Percentiles rank a stretch among this genome's conserved stretches.
Conservation (phyloP, 768 basidiomycete genomes). For the Agaricus sinodeliciosus region DNA sequence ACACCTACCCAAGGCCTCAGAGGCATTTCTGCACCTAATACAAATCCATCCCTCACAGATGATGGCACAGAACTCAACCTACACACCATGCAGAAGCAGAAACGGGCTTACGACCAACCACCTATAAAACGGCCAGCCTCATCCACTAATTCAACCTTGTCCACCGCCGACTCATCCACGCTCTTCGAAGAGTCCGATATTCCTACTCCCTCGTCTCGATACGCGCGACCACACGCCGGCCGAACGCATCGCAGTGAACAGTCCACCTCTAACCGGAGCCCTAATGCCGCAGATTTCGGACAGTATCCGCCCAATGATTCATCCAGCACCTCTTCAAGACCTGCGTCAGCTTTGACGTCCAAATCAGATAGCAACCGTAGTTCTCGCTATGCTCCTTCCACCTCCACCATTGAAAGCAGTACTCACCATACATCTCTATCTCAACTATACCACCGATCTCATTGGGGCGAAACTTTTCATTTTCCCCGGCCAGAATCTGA, state of each 20-base stretch:
- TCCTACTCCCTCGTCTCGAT: constrained; percentile 20
- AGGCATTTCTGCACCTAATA: constrained; percentile 77
- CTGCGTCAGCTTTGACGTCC: constrained; percentile 42
- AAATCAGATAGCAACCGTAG: constrained; percentile 51
- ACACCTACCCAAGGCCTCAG: constrained; percentile 51
- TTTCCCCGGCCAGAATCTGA: constrained; percentile 75
- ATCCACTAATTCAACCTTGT: constrained; percentile 41
- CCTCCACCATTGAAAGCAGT: constrained; percentile 33
- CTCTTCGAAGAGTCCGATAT: constrained; percentile 44
- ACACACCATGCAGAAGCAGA: constrained; percentile 43
- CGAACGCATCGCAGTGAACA: constrained; percentile 49
- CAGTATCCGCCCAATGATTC: constrained; percentile 31
- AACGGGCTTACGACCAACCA: constrained; percentile 35
- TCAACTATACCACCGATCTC: constrained; percentile 47
- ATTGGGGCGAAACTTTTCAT: constrained; percentile 46
- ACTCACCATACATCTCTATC: constrained; percentile 41
- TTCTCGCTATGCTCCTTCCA: constrained; percentile 60
- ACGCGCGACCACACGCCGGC: constrained; percentile 27
- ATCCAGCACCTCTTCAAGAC: constrained; percentile 45
- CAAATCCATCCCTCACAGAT: constrained; percentile 71
- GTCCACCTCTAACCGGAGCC: constrained; percentile 41
- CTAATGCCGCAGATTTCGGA: constrained; percentile 48
- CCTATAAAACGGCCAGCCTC: constrained; percentile 38
- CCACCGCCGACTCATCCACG: constrained; percentile 49
- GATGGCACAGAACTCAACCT: constrained; percentile 70